phyloP scores from a whole-genome alignment of 169 alveolate genomes.

The Eimeria sp. region DNA sequence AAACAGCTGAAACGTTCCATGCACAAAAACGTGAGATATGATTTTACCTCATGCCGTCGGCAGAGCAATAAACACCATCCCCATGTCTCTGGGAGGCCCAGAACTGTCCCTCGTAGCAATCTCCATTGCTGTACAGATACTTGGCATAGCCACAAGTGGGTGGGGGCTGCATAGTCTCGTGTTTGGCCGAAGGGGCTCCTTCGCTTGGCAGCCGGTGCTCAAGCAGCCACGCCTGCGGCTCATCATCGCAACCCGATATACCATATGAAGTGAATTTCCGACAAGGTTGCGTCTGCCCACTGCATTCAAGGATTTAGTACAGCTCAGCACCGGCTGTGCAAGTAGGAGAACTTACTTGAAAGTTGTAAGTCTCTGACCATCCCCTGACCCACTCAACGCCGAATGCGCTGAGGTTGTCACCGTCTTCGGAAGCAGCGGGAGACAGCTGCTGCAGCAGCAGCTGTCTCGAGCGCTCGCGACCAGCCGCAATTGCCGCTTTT shows the following conservation, averaged over 20 bases:
- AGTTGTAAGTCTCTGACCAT: conserved; percentile 79
- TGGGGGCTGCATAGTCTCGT: conserved; percentile 50
- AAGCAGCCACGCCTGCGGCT: conserved; percentile 73
- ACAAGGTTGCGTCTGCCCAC: neutral
- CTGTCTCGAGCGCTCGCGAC: conserved; percentile 64
- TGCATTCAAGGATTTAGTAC: neutral
- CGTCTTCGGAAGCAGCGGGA: conserved; percentile 14
- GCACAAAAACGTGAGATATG: neutral
- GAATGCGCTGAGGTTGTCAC: conserved; percentile 25
- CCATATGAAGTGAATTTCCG: neutral
- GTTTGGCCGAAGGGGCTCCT: conserved; percentile 44
- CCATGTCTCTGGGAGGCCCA: conserved; percentile 77
- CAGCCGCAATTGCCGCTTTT: conserved; percentile 75
- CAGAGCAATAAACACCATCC: conserved; percentile 76
- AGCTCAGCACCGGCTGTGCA: neutral
- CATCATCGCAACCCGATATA: neutral
- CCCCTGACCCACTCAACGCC: conserved; percentile 63
- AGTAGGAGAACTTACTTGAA: conserved; percentile 29
- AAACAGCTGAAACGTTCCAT: neutral
- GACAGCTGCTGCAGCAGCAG: conserved; percentile 31
- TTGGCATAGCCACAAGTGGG: conserved; percentile 65
- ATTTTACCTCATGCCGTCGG: conserved; percentile 73
- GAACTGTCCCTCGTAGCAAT: conserved; percentile 80
- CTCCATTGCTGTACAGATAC: conserved; percentile 72
- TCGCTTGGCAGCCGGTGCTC: conserved; percentile 79